Base-by-base conservation (phyloP, 352 stramenopile species). In the Phytophthora pini region DNA sequence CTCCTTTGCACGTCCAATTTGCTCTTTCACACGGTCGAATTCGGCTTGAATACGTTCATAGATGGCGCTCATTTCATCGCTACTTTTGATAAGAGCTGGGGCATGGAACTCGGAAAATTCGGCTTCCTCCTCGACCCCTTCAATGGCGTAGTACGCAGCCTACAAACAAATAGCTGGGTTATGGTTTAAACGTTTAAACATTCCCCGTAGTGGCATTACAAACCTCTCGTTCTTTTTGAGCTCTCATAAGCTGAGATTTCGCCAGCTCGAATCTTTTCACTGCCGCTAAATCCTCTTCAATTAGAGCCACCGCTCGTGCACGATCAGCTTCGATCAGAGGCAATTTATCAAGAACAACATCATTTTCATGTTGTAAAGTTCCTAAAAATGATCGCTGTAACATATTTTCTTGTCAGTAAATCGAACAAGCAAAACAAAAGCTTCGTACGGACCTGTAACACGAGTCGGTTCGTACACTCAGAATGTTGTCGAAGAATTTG, bases 61-160 rank as follows among this genome's bases (percentile, higher is more conserved):
- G 13, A 92, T 61, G 1, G 43, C n/a, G 0, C 48, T 58, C 86
- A 94, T 93, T 32, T 84, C 75, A 15, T 73, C 55, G 32, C 80
- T 92, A 44, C 69, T 89, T 52, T 77, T 69, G 32, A 91, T 72
- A 1, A 94, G 65, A 22, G 86, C 72, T 6, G 80, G 79, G 0
- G 78, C 82, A 48, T 94, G 82, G 17, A 84, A 87, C 45, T 91
- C 85, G 0, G 84, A 82, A 53, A 93, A 89, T 51, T 92, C 80
- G 1, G 84, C 84, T 40, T 93, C 84, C 66, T 94, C 82, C 58
- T 93, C 82, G 1, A 92, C 81, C 3, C 84, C 86, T 77, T 90
- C 80, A 3, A 87, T 78, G 0, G 76, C 77, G 31, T 82, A 75
- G 52, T 75, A 74, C 2, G 79, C 80, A 6, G 56, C 54, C 78